phyloP scores from a whole-genome alignment of 305 asterid genomes.

The Fraxinus ornus region DNA sequence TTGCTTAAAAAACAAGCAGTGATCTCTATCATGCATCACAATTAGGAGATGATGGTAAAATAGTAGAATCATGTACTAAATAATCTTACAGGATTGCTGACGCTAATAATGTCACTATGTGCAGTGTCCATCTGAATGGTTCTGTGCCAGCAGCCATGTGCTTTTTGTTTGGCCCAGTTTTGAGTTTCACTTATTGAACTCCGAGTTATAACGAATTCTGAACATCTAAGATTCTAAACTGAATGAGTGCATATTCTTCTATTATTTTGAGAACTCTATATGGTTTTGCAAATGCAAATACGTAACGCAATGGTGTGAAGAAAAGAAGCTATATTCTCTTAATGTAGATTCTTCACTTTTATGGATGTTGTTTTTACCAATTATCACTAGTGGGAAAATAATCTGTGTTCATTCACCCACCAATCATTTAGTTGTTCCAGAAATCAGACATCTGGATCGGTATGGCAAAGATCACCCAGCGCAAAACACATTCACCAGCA shows the following conservation, averaged over 20 bases:
- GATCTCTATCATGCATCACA: not conserved
- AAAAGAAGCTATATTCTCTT: not conserved
- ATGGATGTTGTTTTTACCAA: not conserved
- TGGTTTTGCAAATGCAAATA: not conserved
- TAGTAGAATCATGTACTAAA: not conserved
- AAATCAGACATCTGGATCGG: not conserved
- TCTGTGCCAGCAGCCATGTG: not conserved
- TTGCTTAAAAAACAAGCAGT: not conserved
- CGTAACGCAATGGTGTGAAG: not conserved
- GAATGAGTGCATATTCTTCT: constrained; percentile 1
- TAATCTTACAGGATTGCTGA: not conserved
- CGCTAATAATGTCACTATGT: constrained; percentile 5
- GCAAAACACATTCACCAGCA: not conserved
- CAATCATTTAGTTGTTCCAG: not conserved
- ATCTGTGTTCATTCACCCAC: not conserved
- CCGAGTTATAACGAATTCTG: not conserved
- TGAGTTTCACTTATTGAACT: not conserved
- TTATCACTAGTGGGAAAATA: not conserved
- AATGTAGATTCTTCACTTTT: not conserved
- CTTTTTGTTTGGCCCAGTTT: not conserved
- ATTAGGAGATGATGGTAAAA: not conserved
- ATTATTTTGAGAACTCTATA: not conserved
- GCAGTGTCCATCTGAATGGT: not conserved
- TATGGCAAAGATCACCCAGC: not conserved
- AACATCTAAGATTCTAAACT: not conserved